Base-by-base conservation (phyloP, 2,329 filamentous ascomycete species). In the Dothideomycetes sp. region DNA sequence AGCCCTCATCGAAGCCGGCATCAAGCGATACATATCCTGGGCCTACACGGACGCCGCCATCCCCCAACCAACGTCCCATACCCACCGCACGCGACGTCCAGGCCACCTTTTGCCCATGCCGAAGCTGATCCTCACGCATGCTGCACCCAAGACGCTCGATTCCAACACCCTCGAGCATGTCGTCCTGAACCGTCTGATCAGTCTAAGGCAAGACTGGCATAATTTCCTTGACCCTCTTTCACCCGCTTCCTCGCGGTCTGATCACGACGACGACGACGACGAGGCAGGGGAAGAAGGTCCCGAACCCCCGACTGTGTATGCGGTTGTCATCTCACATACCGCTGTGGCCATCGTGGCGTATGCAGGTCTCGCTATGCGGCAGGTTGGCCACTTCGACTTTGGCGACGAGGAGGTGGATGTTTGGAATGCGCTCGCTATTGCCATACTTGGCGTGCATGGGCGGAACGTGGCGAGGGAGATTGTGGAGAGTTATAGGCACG, bases 401-500 rank as follows among this genome's bases (percentile, higher is more conserved):
- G 62, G 61, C 3, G 63, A 72, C 32, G 52, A 56, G 7, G 65
- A 65, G 1, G 69, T 72, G 43, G 75, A 78, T 50, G 72, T 77
- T 2, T 79, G 75, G 75, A 76, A 75, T 49, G 64, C 68, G 4
- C 57, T 78, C 3, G 72, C 73, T 0, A 47, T 78, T 36, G 70
- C 73, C 0, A 72, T 78, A 42, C 57, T 72, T 4, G 60, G 73
- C 9, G 63, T 72, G 45, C 68, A 73, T 50, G 65, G 68, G 38
- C 63, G 73, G 4, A 68, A 70, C 43, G 62, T 65, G 24, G 64
- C 73, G 62, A 46, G 64, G 37, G 54, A 63, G 40, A 55, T 73
- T 16, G 60, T 62, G 31, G 53, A 62, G 27, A 4, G 57, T 56
- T 31, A 54, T 51, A 8, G 49, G 52, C 9, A 35, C 54, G 30